A percentile compares a stretch with the other conserved stretches of the same genome.
Evolutionary conservation across 148 eudicot genomes (phyloP).

Genomic region (Gaultheria prostrata): DNA sequence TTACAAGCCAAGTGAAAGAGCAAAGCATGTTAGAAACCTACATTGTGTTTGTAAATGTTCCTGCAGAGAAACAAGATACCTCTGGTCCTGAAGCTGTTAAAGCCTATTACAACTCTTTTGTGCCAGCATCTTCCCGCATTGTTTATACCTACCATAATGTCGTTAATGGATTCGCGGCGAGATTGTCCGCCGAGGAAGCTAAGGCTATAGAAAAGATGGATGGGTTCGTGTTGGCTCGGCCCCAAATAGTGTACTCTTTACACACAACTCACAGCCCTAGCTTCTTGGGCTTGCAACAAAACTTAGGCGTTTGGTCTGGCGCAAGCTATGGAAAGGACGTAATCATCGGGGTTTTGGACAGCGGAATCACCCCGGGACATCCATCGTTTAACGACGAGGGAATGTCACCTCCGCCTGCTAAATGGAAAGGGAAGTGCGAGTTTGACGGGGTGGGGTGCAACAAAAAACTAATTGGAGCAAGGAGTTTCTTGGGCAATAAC

Average conservation of each 20-base stretch:
- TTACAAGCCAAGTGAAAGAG: neutral
- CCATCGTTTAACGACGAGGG: conserved; percentile 47
- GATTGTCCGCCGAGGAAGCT: conserved; percentile 22
- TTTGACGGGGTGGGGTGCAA: conserved; percentile 39
- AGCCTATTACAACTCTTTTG: conserved; percentile 16
- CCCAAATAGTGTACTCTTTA: neutral
- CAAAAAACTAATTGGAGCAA: conserved; percentile 56
- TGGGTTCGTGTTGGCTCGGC: conserved; percentile 27
- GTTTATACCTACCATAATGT: conserved; percentile 22
- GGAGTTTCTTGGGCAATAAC: conserved; percentile 16
- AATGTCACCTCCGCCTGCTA: conserved; percentile 39
- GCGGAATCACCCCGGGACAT: conserved; percentile 43
- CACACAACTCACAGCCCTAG: conserved; percentile 35
- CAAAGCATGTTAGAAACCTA: conserved; percentile 21
- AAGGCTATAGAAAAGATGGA: conserved; percentile 20
- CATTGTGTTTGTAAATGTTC: conserved; percentile 27
- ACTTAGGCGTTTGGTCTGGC: conserved; percentile 22
- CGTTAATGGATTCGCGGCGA: conserved; percentile 30
- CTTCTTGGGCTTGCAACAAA: conserved; percentile 29
- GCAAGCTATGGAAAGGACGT: conserved; percentile 31
- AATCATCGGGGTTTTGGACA: conserved; percentile 52
- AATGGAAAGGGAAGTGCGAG: conserved; percentile 51
- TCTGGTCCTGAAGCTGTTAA: neutral
- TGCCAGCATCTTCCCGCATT: conserved; percentile 14
- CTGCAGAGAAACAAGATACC: neutral